phyloP scores from a whole-genome alignment of 768 basidiomycete species.

The Suillus brevipes region DNA sequence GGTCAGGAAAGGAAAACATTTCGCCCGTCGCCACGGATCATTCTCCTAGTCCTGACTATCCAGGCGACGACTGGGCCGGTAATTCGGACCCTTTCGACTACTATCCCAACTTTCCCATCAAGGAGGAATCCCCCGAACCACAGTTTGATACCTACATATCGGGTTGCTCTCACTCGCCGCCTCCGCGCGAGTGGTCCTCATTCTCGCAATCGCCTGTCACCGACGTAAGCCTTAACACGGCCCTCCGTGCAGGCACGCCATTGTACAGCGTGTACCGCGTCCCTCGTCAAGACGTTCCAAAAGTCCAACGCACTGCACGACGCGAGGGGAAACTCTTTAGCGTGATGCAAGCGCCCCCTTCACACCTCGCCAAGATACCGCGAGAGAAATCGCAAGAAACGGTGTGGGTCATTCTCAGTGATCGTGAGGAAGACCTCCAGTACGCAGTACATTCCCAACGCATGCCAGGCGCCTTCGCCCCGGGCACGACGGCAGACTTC shows the following conservation, averaged over 20 bases:
- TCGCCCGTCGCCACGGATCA: not conserved
- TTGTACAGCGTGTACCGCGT: slow-evolving; percentile 36
- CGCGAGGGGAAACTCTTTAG: slow-evolving; percentile 34
- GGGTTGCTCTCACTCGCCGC: slow-evolving; percentile 19
- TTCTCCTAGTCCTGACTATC: slow-evolving; percentile 11
- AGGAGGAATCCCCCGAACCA: slow-evolving; percentile 13
- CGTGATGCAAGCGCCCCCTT: slow-evolving; percentile 25
- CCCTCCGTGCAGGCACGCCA: slow-evolving; percentile 31
- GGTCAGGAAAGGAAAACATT: slow-evolving; percentile 5
- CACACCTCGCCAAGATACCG: slow-evolving; percentile 25
- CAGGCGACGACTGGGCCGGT: slow-evolving; percentile 9
- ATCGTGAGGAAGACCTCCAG: slow-evolving; percentile 32
- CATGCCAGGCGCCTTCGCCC: slow-evolving; percentile 31
- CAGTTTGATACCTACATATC: slow-evolving; percentile 15
- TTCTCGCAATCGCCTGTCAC: slow-evolving; percentile 26
- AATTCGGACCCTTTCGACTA: not conserved
- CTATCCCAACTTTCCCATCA: not conserved
- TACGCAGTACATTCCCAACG: slow-evolving; percentile 35
- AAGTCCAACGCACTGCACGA: slow-evolving; percentile 26
- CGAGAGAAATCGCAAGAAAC: slow-evolving; percentile 20
- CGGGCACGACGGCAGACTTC: slow-evolving; percentile 6
- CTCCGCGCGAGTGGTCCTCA: slow-evolving; percentile 28
- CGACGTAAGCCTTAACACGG: slow-evolving; percentile 27
- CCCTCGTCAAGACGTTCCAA: slow-evolving; percentile 28
- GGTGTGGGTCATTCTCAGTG: slow-evolving; percentile 34